phyloP scores from a whole-genome alignment of 192 early-diverging fungal species.

The Backusella australiensis region DNA sequence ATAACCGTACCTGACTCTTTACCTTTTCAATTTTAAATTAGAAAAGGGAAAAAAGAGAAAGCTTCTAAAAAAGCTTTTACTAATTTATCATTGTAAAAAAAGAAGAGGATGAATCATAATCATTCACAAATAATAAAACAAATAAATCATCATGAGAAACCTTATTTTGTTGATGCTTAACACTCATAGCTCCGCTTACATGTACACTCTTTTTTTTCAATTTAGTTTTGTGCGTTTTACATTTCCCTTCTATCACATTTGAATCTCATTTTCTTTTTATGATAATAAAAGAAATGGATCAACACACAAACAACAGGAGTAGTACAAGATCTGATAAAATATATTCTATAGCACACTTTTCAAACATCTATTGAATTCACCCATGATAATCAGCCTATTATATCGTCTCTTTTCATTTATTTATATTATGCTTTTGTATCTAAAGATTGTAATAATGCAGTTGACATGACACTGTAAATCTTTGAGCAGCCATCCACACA shows the following conservation, averaged over 20 bases:
- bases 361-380: too few relatives aligned
- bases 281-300: background rate
- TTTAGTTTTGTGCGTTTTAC: too few relatives aligned
- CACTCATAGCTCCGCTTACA: too few relatives aligned
- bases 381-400: background rate
- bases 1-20: too few relatives aligned
- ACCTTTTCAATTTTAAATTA: too few relatives aligned
- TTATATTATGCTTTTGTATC: constrained; percentile 10
- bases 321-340: background rate
- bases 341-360: too few relatives aligned
- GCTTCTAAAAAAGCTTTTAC: background rate
- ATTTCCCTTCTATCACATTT: too few relatives aligned
- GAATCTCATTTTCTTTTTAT: too few relatives aligned
- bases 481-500: constrained; percentile 77
- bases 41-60: background rate
- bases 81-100: background rate
- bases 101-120: background rate
- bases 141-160: too few relatives aligned
- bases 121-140: background rate
- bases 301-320: background rate
- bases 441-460: constrained; percentile 52
- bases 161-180: too few relatives aligned
- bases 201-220: too few relatives aligned
- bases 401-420: too few relatives aligned
- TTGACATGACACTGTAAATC: constrained; percentile 68